These are phyloP conservation scores for Pseudogymnoascus sp. DNA, from an alignment of 2,329 filamentous ascomycete genomes.

Conservation along the genomic window DNA sequence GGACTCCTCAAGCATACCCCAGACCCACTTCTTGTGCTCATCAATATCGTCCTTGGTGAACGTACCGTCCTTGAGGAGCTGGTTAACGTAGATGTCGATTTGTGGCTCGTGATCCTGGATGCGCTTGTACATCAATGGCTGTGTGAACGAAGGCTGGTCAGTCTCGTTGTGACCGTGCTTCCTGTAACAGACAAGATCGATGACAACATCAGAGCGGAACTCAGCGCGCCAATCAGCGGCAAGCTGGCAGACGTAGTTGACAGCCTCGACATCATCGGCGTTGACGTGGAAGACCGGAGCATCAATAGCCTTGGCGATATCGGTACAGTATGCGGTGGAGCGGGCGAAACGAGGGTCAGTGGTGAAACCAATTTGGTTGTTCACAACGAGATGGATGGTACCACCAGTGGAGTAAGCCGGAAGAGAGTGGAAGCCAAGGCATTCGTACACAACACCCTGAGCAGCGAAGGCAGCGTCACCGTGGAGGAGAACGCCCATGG, in stretches of 20 bases:
- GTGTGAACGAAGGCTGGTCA: slow-evolving; percentile 98
- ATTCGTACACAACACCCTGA: slow-evolving; percentile 97
- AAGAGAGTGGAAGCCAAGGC: slow-evolving; percentile 92
- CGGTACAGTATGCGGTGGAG: slow-evolving; percentile 97
- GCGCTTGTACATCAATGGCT: slow-evolving; percentile 98
- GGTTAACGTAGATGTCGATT: slow-evolving; percentile 84
- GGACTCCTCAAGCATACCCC: slow-evolving; percentile 97
- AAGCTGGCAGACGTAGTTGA: slow-evolving; percentile 96
- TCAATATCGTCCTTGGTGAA: slow-evolving; percentile 98
- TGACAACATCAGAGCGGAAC: slow-evolving; percentile 97
- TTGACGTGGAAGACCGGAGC: slow-evolving; percentile 99
- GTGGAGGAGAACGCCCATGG: slow-evolving; percentile 93
- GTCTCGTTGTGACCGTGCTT: slow-evolving; percentile 99
- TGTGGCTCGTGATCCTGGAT: slow-evolving; percentile 79
- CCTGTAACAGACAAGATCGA: slow-evolving; percentile 97
- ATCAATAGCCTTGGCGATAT: slow-evolving; percentile 98
- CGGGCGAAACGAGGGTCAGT: slow-evolving; percentile 96
- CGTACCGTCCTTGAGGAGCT: slow-evolving; percentile 83
- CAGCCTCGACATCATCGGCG: slow-evolving; percentile 93
- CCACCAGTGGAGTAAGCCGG: slow-evolving; percentile 95
- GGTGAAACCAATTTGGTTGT: slow-evolving; percentile 99
- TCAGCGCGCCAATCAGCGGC: slow-evolving; percentile 97
- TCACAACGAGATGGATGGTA: slow-evolving; percentile 93
- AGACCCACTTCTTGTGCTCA: slow-evolving; percentile 99
- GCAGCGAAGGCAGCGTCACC: slow-evolving; percentile 95